Evolutionary conservation across 352 stramenopile genomes (phyloP), one percentile per base, ranked within the genome.

Genomic region (Phytophthora nicotianae): DNA sequence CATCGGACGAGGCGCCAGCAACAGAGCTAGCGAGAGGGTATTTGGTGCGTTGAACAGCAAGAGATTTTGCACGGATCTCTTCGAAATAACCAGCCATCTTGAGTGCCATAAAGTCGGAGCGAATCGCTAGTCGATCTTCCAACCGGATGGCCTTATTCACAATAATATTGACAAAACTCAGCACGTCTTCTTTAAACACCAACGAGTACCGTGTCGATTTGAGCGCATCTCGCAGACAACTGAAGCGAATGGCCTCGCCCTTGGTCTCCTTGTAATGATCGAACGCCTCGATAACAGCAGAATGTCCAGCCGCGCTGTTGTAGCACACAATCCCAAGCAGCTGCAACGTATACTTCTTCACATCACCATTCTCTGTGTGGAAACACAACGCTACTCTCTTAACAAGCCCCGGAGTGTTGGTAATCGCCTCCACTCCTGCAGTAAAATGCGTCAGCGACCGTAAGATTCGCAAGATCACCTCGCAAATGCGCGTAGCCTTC

Each of bases 81-180:
- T 95, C 86, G 76, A 95, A 95, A 62, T 95, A 95, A 16, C 78
- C 82, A 9, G 79, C 80, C 80, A 95, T 95, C 29, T 91, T 89
- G 17, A 95, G 74, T 42, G 83, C 81, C 51, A 95, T 91, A 58
- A 95, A 95, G 51, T 95, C 86, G 26, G 79, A 81, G 13, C 86
- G 86, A 51, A 95, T 95, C 33, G 81, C 86, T 43, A 95, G 53
- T 40, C 86, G 86, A 52, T 91, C 81, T 72, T 95, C 86, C 8
- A 95, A 60, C 11, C 83, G 79, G 24, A 95, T 91, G 3, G 83
- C 86, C 69, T 95, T 95, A 73, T 95, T 95, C 23, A 95, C 86
- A 56, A 95, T 92, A 62, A 95, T 93, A 74, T 95, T 95, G 45
- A 95, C 83, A 70, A 95, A 95, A 56, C 83, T 93, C 43, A 95